Evolutionary conservation across 225 moss, liverwort and hornwort species (phyloP).

Genomic region (Rhytidiadelphus loreus): DNA sequence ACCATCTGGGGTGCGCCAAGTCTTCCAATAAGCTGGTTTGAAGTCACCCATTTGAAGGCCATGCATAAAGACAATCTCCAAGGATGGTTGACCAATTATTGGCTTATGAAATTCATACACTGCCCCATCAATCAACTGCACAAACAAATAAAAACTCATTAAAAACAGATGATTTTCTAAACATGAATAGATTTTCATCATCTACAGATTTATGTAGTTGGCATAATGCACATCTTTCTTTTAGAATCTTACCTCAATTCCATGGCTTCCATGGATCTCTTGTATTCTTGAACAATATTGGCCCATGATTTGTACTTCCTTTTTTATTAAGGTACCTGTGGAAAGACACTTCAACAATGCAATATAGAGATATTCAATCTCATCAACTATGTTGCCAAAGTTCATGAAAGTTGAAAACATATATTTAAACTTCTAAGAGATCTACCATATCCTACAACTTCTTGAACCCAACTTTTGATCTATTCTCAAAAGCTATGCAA

Average conservation of each 20-base stretch:
- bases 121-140: background rate
- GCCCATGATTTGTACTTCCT: background rate
- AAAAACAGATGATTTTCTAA: background rate
- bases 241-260: background rate
- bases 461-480: background rate
- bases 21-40: background rate
- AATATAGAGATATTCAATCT: background rate
- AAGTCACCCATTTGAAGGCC: background rate
- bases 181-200: background rate
- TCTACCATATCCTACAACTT: background rate
- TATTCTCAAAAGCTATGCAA: background rate
- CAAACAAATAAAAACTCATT: background rate
- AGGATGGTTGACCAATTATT: background rate
- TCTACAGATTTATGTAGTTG: fast-evolving
- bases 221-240: background rate
- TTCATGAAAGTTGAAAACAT: background rate
- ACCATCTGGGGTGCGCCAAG: background rate
- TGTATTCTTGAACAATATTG: background rate
- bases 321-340: background rate
- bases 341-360: background rate
- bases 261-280: background rate
- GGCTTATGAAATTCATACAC: background rate
- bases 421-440: background rate
- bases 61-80: background rate
- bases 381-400: background rate